Evolutionary conservation across 208 protist genomes (phyloP).

Genomic region (Acanthamoeba sp.): DNA sequence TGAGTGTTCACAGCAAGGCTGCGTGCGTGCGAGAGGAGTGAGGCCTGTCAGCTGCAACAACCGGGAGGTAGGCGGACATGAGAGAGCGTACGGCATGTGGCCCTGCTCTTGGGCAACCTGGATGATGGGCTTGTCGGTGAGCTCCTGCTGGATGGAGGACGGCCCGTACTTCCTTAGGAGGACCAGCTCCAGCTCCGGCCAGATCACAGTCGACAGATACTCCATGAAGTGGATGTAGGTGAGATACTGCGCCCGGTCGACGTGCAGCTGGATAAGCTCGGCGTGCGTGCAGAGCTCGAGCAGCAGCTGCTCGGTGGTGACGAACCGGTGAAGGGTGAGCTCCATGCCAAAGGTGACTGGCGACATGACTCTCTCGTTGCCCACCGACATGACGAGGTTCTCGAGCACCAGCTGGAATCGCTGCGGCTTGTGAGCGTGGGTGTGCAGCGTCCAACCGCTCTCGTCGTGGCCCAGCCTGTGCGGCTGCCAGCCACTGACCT

Average conservation of each 20-base stretch:
- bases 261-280: conserved; percentile 36
- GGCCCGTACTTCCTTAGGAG: conserved; percentile 58
- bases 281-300: conserved; percentile 63
- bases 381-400: conserved; percentile 43
- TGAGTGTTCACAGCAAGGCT: conserved; percentile 40
- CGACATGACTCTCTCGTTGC: conserved; percentile 7
- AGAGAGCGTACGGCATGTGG: conserved; percentile 54
- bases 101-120: conserved; percentile 11
- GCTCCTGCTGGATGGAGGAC: conserved; percentile 7
- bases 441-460: conserved; percentile 28
- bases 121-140: conserved; percentile 3
- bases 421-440: conserved; percentile 43
- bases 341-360: conserved; percentile 52
- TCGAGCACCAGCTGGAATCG: conserved; percentile 47
- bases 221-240: conserved; percentile 60
- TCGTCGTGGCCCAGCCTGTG: conserved; percentile 32
- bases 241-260: conserved; percentile 61
- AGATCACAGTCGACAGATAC: conserved; percentile 20
- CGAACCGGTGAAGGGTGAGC: conserved; percentile 43
- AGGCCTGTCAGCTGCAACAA: background rate
- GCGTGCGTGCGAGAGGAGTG: background rate
- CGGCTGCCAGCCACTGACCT: conserved; percentile 25
- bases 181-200: conserved; percentile 61
- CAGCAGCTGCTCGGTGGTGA: conserved; percentile 33
- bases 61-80: background rate